Base-by-base conservation (phyloP, 1,284 basidiomycete species). In the Rhodotorula mucilaginosa region DNA sequence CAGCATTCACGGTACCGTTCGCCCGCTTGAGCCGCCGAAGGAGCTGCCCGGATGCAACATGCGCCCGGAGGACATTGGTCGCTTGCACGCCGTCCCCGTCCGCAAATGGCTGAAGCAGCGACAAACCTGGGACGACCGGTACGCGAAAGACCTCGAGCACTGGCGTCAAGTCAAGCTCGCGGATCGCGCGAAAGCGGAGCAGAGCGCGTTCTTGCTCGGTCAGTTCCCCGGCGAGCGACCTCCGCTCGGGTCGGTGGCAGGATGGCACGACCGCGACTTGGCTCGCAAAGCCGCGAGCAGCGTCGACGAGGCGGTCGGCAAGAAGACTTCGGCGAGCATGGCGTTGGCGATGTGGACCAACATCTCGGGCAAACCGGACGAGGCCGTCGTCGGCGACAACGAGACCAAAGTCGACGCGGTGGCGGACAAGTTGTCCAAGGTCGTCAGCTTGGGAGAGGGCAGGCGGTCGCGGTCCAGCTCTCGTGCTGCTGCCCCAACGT, bases 21-120 rank as follows among this genome's bases (percentile, higher is more conserved):
- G 94, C 16, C 86, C 89, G 0, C 85, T 99, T 71, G 94, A 97
- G 79, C 84, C 88, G 0, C 85, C 86, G 69, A 80, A 83, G 0
- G 86, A 90, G 61, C 83, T 98, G 0, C 81, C 83, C 6, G 90
- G 88, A 0, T 83, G 94, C 59, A 84, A 83, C 15, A 82, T 95
- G 62, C 84, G 86, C 0, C 80, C 84, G 0, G 86, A 89, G n/a
- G 82, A 87, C 56, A 80, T 86, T 18, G 85, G 86, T 2, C 71
- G 80, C 23, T 81, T 86, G 73, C 83, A 85, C 72, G 81, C 90
- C 80, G 84, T 81, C 31, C 84, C 85, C 0, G 80, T 89, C 21
- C 84, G 85, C 64, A 86, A 90, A 49, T 92, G 89, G 72, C 39
- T 74, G 29, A 21, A 34, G 16, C 61, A 72, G 26, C 83, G 84